Conservation (phyloP, 176 grass and related monocot genomes). For the Bothriochloa decipiens region DNA sequence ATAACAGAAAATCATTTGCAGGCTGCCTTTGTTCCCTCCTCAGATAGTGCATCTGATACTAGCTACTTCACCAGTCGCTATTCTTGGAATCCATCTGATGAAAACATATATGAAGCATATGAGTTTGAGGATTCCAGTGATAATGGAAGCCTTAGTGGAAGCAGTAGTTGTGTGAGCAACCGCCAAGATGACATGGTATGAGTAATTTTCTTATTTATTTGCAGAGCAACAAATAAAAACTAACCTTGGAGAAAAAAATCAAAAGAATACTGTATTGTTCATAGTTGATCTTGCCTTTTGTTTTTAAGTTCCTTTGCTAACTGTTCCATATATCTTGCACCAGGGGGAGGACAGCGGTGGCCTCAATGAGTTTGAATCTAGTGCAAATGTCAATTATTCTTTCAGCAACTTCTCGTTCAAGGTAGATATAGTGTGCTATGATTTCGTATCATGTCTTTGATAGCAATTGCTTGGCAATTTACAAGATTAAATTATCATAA, state of each 20-base stretch:
- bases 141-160: constrained; percentile 91
- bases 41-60: constrained; percentile 89
- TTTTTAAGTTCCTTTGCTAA: constrained; percentile 30
- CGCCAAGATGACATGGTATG: constrained; percentile 90
- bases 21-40: constrained; percentile 97
- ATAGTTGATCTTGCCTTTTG: constrained; percentile 14
- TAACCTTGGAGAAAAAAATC: constrained; percentile 1
- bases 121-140: constrained; percentile 96
- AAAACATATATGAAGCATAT: constrained; percentile 87
- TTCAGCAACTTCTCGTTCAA: constrained; percentile 99
- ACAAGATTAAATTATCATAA: neutral
- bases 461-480: neutral
- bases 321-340: constrained; percentile 36
- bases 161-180: constrained; percentile 95
- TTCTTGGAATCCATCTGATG: constrained; percentile 97
- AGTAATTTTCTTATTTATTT: constrained; percentile 27
- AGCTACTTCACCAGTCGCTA: constrained; percentile 99
- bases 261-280: neutral
- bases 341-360: constrained; percentile 82
- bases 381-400: constrained; percentile 89
- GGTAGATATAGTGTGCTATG: constrained; percentile 48
- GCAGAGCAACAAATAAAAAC: constrained; percentile 11
- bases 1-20: constrained; percentile 60
- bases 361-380: constrained; percentile 81
- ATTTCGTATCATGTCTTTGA: neutral